Evolutionary conservation across 768 basidiomycete species (phyloP), one percentile per base, ranked within the genome.

Genomic region (Candolleomyces aberdarensis): DNA sequence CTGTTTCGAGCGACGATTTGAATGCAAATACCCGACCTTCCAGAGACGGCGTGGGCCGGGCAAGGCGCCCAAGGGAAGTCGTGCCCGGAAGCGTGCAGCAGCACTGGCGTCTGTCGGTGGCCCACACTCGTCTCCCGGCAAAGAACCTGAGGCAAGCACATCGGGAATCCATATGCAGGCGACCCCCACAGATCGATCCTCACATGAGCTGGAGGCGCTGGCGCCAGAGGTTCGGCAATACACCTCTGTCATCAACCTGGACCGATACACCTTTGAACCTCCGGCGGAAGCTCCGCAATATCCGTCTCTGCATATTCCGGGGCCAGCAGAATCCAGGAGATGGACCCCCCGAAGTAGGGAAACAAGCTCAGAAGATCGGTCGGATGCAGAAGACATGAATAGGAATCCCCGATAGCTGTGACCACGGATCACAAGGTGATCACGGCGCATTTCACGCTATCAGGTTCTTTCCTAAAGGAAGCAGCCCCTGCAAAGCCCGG

Each of bases 21-120:
- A 71, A 32, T 90, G 89, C 68, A 72, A 69, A 59, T 90, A 89
- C 71, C 81, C 80, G 53, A 73, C 75, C 20, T 71, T 77, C 26
- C 75, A 74, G 54, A 72, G 82, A 68, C 83, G 90, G 39, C 83
- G 91, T 52, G 91, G 91, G 1, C 89, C 89, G 59, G 90, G 89
- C 29, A 91, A 87, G 74, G 86, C 87, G 47, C 83, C 85, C 32
- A 86, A 86, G 68, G 86, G 87, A 13, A 75, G 77, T 41, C 80
- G 78, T 64, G 66, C 73, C 59, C 83, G 78, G 75, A 82, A 77
- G 68, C 53, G 60, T 19, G 44, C 59, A 15, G 41, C 22, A 10
- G 39, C 64, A 64, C 29, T 56, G 59, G 55, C 63, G 36, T 36
- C 47, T 47, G 58, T 22, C 41, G 29, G 53, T 26, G 41, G 59